phyloP scores from a whole-genome alignment of 2,329 filamentous ascomycete species.

The Colletotrichum somersetense region DNA sequence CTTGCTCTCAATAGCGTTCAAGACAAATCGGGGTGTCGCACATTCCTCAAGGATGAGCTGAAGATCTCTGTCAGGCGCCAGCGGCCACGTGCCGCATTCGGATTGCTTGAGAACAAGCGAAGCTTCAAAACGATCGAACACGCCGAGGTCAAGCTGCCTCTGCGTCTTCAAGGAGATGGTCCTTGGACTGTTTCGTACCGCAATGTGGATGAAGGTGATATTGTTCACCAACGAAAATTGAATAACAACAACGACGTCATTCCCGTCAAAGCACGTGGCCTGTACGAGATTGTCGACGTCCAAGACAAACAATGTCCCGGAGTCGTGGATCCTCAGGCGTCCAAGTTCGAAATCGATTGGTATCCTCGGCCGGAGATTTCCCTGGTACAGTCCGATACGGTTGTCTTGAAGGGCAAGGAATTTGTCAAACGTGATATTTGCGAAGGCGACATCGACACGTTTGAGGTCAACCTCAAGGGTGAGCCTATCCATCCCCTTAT shows the following conservation, averaged over 20 bases:
- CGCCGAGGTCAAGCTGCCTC: constrained; percentile 78
- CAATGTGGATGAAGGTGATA: constrained; percentile 69
- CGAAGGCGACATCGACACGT: constrained; percentile 91
- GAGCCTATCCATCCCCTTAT: constrained; percentile 49
- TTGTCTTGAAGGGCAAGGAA: constrained; percentile 62
- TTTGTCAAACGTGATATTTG: constrained; percentile 87
- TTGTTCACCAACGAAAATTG: constrained; percentile 62
- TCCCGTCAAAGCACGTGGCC: constrained; percentile 74
- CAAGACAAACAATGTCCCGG: constrained; percentile 86
- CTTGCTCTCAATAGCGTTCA: constrained; percentile 87
- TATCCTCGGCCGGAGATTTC: constrained; percentile 82
- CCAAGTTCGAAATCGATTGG: constrained; percentile 85
- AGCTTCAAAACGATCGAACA: constrained; percentile 82
- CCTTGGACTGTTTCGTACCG: constrained; percentile 87
- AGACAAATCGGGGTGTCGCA: constrained; percentile 88
- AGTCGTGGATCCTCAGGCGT: constrained; percentile 78
- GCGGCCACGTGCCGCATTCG: constrained; percentile 88
- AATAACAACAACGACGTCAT: constrained; percentile 75
- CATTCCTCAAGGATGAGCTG: constrained; percentile 84
- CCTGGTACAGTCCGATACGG: constrained; percentile 73
- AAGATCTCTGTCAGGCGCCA: constrained; percentile 91
- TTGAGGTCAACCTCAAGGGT: constrained; percentile 85
- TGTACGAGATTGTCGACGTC: constrained; percentile 84
- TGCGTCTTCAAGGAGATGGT: constrained; percentile 86
- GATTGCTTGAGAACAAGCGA: constrained; percentile 84